Evolutionary conservation across 768 basidiomycete genomes (phyloP).

Genomic region (Inosperma sp.): DNA sequence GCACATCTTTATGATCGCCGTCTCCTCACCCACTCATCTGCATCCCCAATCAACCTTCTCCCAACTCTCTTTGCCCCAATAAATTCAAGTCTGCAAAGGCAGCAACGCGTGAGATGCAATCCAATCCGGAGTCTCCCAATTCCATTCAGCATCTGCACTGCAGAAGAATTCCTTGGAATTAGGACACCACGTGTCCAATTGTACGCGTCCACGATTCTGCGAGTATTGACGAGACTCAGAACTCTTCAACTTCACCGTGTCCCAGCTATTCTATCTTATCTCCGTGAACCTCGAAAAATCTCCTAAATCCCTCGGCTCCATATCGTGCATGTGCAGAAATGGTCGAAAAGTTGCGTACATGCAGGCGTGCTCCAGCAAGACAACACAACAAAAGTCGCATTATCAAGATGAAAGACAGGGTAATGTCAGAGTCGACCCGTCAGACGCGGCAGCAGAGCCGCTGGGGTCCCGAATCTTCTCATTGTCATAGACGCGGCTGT

Average conservation of each 20-base stretch:
- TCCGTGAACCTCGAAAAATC: constrained; percentile 67
- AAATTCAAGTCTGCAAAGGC: constrained; percentile 57
- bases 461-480: neutral
- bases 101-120: constrained; percentile 72
- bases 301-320: constrained; percentile 57
- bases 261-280: constrained; percentile 59
- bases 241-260: constrained; percentile 59
- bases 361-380: constrained; percentile 63
- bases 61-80: constrained; percentile 74
- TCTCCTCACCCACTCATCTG: constrained; percentile 25
- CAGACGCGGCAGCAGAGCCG: constrained; percentile 8
- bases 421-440: constrained; percentile 8
- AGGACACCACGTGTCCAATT: constrained; percentile 66
- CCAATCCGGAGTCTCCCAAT: constrained; percentile 76
- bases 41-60: constrained; percentile 50
- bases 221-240: constrained; percentile 51
- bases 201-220: constrained; percentile 24
- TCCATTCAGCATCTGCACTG: constrained; percentile 75
- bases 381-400: constrained; percentile 63
- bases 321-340: constrained; percentile 69
- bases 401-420: constrained; percentile 42
- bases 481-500: constrained; percentile 11
- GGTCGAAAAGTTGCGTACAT: constrained; percentile 58
- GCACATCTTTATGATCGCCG: constrained; percentile 68
- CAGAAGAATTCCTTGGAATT: constrained; percentile 67